A percentile compares a stretch with the other conserved stretches of the same genome.
phyloP scores from a whole-genome alignment of 2,329 filamentous ascomycete genomes.

The Colletotrichum magnum region DNA sequence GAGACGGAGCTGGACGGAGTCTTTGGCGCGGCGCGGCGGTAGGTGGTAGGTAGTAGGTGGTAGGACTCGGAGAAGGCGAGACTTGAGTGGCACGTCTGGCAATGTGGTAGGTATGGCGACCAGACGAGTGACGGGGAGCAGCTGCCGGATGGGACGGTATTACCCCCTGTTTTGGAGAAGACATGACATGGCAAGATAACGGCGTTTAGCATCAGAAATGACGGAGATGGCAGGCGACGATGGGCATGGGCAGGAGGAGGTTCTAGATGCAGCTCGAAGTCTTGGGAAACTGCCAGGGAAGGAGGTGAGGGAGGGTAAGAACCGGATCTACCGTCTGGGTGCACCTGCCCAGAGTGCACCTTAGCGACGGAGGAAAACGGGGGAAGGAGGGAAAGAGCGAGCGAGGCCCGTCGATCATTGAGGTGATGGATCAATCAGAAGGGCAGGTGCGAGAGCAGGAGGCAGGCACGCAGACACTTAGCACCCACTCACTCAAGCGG shows the following conservation, averaged over 20 bases:
- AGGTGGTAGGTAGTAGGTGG: not conserved
- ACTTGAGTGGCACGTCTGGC: conserved; percentile 7
- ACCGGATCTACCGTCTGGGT: conserved; percentile 2
- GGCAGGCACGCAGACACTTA: not conserved
- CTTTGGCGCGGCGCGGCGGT: no score
- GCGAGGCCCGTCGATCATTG: conserved; percentile 26
- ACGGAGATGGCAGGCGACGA: not conserved
- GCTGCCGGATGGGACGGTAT: not conserved
- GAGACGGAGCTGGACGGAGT: conserved; percentile 32
- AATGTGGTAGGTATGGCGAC: not conserved
- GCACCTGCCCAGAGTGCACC: no score
- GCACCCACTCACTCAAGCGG: not conserved
- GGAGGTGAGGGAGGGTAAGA: conserved; percentile 16
- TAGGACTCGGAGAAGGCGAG: conserved; percentile 8
- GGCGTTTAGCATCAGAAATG: conserved; percentile 24
- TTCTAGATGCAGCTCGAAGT: conserved; percentile 35
- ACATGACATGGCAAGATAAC: conserved; percentile 12
- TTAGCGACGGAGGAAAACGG: not conserved
- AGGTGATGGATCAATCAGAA: conserved; percentile 21
- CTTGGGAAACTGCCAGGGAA: conserved; percentile 24
- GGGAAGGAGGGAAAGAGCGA: not conserved
- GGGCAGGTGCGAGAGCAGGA: not conserved
- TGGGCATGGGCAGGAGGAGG: not conserved
- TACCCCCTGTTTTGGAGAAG: not conserved
- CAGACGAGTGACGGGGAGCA: not conserved